Percentiles rank a stretch among this genome's conserved stretches.
Evolutionary conservation across 352 stramenopile genomes (phyloP).

Genomic region (Hyaloperonospora arabidopsidis): DNA sequence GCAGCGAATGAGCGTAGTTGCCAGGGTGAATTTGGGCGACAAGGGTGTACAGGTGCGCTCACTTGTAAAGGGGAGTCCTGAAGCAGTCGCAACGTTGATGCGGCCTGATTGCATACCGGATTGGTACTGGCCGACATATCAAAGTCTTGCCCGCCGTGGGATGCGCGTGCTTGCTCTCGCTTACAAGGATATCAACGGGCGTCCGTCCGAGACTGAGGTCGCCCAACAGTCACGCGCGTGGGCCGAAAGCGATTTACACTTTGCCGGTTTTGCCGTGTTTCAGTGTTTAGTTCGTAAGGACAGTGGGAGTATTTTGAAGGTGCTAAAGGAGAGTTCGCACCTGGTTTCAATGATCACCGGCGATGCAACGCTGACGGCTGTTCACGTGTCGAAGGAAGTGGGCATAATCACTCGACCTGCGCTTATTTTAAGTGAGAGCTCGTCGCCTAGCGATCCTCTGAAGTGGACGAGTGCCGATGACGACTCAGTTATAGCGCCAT

Average conservation of each 20-base stretch:
- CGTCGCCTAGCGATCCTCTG: conserved; percentile 28
- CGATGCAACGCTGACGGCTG: conserved; percentile 94
- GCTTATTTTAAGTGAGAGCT: conserved; percentile 58
- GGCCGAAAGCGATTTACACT: conserved; percentile 92
- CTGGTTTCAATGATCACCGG: conserved; percentile 98
- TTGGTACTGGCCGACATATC: conserved; percentile 88
- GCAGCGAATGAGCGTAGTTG: conserved; percentile 95
- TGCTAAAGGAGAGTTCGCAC: conserved; percentile 89
- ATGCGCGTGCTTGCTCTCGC: conserved; percentile 94
- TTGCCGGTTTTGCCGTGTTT: conserved; percentile 92
- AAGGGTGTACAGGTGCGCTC: conserved; percentile 68
- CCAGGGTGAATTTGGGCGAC: conserved; percentile 76
- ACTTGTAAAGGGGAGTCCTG: conserved; percentile 96
- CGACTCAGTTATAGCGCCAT: conserved; percentile 57
- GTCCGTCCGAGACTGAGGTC: conserved; percentile 64
- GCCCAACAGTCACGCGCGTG: conserved; percentile 72
- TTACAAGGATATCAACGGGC: conserved; percentile 87
- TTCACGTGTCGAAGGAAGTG: conserved; percentile 94
- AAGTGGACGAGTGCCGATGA: conserved; percentile 81
- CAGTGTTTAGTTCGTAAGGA: conserved; percentile 93
- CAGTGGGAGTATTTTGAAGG: conserved; percentile 89
- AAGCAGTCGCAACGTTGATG: conserved; percentile 88
- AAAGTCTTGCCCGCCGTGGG: conserved; percentile 68
- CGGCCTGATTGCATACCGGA: conserved; percentile 65
- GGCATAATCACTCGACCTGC: conserved; percentile 84